Conservation (phyloP, 345 rosid species). For the Moricandia moricandioides region DNA sequence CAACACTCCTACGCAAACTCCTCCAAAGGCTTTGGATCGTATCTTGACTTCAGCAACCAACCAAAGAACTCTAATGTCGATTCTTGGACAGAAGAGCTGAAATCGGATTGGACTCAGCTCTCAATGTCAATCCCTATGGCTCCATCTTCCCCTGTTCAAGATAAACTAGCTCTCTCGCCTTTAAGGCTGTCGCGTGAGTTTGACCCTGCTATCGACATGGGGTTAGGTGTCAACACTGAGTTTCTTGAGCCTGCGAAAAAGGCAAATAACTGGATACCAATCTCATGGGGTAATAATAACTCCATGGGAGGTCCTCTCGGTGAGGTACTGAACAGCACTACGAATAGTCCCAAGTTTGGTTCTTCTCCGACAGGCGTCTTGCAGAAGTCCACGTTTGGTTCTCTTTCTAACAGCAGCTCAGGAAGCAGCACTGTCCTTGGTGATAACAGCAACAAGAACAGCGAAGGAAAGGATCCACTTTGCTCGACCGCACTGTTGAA, state of each 20-base stretch:
- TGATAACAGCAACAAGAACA: conserved; percentile 40
- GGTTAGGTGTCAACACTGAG: conserved; percentile 38
- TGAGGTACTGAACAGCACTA: conserved; percentile 49
- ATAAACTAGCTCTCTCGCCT: conserved; percentile 51
- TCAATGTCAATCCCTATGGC: conserved; percentile 64
- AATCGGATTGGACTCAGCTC: conserved; percentile 49
- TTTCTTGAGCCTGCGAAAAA: conserved; percentile 32
- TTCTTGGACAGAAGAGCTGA: conserved; percentile 57
- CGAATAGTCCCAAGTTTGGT: conserved; percentile 48
- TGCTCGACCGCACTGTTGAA: conserved; percentile 20
- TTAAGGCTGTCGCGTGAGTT: conserved; percentile 52
- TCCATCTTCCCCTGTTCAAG: conserved; percentile 42
- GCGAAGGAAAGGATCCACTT: conserved; percentile 30
- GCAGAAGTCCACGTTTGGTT: conserved; percentile 62
- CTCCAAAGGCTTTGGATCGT: conserved; percentile 50
- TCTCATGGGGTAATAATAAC: conserved; percentile 47
- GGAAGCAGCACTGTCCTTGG: conserved; percentile 61
- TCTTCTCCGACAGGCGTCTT: conserved; percentile 83
- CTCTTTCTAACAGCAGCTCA: conserved; percentile 78
- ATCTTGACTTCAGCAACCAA: conserved; percentile 43
- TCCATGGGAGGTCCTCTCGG: conserved; percentile 73
- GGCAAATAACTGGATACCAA: conserved; percentile 44
- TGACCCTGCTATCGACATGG: conserved; percentile 43
- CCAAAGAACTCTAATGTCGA: conserved; percentile 41
- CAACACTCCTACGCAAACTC: conserved; percentile 35